Conservation (phyloP, 176 grass and related monocot species). For the Zea mays region DNA sequence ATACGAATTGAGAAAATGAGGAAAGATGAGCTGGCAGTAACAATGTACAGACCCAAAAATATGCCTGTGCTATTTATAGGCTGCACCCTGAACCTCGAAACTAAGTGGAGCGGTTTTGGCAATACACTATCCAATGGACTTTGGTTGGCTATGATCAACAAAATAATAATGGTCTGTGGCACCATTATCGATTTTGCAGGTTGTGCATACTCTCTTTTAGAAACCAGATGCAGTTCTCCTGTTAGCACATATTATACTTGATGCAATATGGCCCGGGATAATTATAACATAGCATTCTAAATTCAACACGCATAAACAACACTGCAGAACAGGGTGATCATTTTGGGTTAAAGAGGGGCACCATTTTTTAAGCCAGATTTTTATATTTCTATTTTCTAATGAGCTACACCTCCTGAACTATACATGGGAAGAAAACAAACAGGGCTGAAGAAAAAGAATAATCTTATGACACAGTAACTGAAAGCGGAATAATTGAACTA, state of each 20-base stretch:
- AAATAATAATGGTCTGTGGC: background rate
- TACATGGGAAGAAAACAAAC: background rate
- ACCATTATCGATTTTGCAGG: background rate
- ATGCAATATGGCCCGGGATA: background rate
- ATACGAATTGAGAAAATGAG: slow-evolving; percentile 13
- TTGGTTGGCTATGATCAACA: background rate
- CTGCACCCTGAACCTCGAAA: background rate
- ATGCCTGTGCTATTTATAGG: background rate
- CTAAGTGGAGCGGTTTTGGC: background rate
- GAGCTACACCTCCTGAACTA: background rate
- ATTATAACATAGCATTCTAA: background rate
- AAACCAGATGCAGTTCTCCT: background rate
- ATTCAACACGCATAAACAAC: slow-evolving; percentile 8
- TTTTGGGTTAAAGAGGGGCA: background rate
- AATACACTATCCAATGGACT: background rate
- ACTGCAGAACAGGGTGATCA: background rate
- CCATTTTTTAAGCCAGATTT: background rate
- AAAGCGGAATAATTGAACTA: background rate
- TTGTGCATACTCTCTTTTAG: background rate
- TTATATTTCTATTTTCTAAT: background rate
- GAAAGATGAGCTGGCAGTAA: background rate
- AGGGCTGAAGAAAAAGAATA: background rate
- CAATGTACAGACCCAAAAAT: background rate
- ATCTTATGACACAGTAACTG: background rate
- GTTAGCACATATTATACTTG: slow-evolving; percentile 4